Percentiles rank a stretch among this genome's conserved stretches.
These are phyloP conservation scores for Begonia fuchsioides DNA, from an alignment of 306 rosid genomes.

Conservation along the genomic window DNA sequence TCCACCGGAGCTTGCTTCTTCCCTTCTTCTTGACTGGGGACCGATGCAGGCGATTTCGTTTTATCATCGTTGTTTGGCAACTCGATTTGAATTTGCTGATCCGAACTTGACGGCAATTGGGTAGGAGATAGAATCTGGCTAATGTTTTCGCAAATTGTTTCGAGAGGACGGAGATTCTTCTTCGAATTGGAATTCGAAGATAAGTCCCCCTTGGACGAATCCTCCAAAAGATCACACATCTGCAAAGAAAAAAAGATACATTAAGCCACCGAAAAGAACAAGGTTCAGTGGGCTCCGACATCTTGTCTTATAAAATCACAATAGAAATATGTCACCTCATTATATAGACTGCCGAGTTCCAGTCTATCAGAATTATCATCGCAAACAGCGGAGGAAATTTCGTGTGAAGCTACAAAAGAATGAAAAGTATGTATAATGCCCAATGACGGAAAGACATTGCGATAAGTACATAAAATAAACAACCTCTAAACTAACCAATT, in stretches of 20 bases:
- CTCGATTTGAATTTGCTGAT: slow-evolving; percentile 12
- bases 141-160: slow-evolving; percentile 34
- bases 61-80: slow-evolving; percentile 8
- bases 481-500: slow-evolving; percentile 35
- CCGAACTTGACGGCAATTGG: slow-evolving; percentile 1
- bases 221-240: slow-evolving; percentile 68
- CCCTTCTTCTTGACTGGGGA: slow-evolving; percentile 15
- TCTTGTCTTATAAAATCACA: not conserved
- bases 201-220: slow-evolving; percentile 25
- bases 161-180: slow-evolving; percentile 29
- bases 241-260: slow-evolving; percentile 19
- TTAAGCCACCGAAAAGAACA: not conserved
- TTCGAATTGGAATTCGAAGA: slow-evolving; percentile 11
- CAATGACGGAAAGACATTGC: not conserved
- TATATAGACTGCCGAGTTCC: slow-evolving; percentile 62
- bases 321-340: slow-evolving; percentile 35
- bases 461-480: not conserved
- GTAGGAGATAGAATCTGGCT: slow-evolving; percentile 38
- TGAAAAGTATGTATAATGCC: not conserved
- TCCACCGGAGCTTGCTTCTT: slow-evolving; percentile 20
- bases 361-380: slow-evolving; percentile 46
- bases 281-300: not conserved
- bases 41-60: slow-evolving; percentile 7
- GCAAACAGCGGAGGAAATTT: slow-evolving; percentile 43
- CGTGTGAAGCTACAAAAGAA: slow-evolving; percentile 47